These are phyloP conservation scores for Rhodotorula sp. DNA, from an alignment of 1,284 basidiomycete species.

Conservation along the genomic window DNA sequence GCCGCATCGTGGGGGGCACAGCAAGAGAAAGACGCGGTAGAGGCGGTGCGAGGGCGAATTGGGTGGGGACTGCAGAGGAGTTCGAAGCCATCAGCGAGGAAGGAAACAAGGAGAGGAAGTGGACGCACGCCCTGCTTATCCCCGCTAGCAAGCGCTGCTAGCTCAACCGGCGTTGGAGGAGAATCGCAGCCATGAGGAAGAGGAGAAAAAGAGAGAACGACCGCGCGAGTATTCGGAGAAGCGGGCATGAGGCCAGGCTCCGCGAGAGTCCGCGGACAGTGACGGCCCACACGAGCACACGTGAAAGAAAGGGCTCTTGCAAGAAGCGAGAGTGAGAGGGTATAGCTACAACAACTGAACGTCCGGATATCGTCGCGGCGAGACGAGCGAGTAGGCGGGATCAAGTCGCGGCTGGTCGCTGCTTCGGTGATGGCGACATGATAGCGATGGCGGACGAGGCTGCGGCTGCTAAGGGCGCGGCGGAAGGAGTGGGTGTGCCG, in stretches of 20 bases:
- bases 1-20: not conserved
- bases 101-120: not conserved
- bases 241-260: not conserved
- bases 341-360: not conserved
- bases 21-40: not conserved
- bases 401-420: conserved; percentile 8
- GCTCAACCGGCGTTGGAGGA: not conserved
- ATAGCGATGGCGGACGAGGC: conserved; percentile 21
- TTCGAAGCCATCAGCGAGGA: not conserved
- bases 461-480: conserved; percentile 12
- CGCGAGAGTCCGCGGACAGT: not conserved
- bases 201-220: not conserved
- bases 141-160: not conserved
- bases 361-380: too few species aligned
- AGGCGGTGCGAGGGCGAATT: not conserved
- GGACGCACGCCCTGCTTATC: not conserved
- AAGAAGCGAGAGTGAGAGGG: not conserved
- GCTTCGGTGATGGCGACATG: conserved; percentile 24
- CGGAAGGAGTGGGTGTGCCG: conserved; percentile 2
- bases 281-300: not conserved
- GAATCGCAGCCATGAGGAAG: not conserved
- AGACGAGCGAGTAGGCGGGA: not conserved
- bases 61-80: not conserved
- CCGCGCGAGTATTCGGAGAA: not conserved
- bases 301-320: not conserved